A percentile compares a stretch with the other conserved stretches of the same genome.
Conservation (phyloP, 148 eudicot genomes). For the Fagopyrum esculentum region DNA sequence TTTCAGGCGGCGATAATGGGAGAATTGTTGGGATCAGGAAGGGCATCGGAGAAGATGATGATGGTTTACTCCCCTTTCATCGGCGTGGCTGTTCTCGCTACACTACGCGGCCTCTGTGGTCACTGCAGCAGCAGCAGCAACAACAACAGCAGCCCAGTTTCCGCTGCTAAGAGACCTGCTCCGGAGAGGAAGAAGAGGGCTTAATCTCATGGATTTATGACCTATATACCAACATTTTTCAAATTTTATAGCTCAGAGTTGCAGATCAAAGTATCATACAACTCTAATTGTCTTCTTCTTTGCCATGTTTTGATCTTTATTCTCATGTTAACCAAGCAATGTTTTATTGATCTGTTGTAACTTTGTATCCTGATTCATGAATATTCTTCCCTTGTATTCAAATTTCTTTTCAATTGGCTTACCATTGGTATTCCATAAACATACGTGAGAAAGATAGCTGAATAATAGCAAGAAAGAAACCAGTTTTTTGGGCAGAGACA, state of each 20-base stretch:
- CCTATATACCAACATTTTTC: not conserved
- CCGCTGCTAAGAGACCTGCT: conserved; percentile 12
- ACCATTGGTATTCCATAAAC: too few relatives aligned
- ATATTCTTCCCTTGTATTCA: too few relatives aligned
- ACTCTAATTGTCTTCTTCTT: not conserved
- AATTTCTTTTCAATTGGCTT: too few relatives aligned
- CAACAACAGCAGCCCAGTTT: conserved; percentile 20
- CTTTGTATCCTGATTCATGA: too few relatives aligned
- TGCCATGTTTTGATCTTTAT: too few relatives aligned
- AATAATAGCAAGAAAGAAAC: too few relatives aligned
- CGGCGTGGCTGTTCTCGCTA: conserved; percentile 50
- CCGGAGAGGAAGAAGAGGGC: conserved; percentile 59
- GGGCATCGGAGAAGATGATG: conserved; percentile 51
- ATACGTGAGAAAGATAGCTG: too few relatives aligned
- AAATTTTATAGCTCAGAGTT: not conserved
- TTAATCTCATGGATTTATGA: conserved; percentile 11
- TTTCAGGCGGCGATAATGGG: conserved; percentile 56
- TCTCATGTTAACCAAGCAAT: too few relatives aligned
- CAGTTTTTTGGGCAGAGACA: too few relatives aligned
- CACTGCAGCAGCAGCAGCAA: not conserved
- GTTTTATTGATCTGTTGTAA: too few relatives aligned
- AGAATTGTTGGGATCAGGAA: conserved; percentile 44
- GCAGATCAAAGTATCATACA: not conserved
- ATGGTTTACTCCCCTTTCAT: conserved; percentile 63
- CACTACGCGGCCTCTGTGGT: conserved; percentile 50